Base-by-base conservation (phyloP, 1,284 basidiomycete species). In the Ustilago sp. region DNA sequence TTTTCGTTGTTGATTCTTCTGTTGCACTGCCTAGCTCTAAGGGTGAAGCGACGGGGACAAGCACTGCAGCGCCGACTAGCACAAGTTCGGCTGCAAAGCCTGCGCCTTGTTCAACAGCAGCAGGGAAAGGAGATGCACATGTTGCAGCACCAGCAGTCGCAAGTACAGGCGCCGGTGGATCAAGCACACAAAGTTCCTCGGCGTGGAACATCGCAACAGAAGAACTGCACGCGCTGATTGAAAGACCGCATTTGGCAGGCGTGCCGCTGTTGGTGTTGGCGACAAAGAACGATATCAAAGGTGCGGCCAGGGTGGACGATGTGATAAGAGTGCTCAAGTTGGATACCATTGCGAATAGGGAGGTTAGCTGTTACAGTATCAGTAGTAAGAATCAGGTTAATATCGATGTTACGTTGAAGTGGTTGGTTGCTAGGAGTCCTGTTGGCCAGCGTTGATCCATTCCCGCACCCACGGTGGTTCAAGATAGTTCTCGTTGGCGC, bases 251-350 rank as follows among this genome's bases (percentile, higher is more conserved):
- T 31, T 89, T 98, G 28, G 86, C 88, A 1, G 92, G 92, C 0
- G 94, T 97, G 2, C 95, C 95, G 1, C 86, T 98, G 43, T 90
- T 98, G 15, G 94, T 98, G 90, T 89, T 98, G 31, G 96, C 94
- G 1, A 98, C 98, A 87, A 99, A 99, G 89, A 97, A 94, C 83
- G 96, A 98, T 84, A 81, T 98, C 2, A 89, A 91, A 2, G 90
- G 89, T 12, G 93, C 94, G 68, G 91, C 92, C 1, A 87, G 90
- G 12, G 93, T 95, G 1, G 93, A 95, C 80, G 93, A 97, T 69
- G 88, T 98, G 57, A 95, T 98, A 68, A 89, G 89, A 43, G 90
- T 90, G 63, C 88, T 98, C 94, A 94, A 74, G 47, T 55, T 81
- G 31, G 66, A 74, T 38, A 68, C 71, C 6, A 93, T 97, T 45